These are phyloP conservation scores for Neurospora discreta DNA, from an alignment of 495 filamentous ascomycete species.

Conservation along the genomic window DNA sequence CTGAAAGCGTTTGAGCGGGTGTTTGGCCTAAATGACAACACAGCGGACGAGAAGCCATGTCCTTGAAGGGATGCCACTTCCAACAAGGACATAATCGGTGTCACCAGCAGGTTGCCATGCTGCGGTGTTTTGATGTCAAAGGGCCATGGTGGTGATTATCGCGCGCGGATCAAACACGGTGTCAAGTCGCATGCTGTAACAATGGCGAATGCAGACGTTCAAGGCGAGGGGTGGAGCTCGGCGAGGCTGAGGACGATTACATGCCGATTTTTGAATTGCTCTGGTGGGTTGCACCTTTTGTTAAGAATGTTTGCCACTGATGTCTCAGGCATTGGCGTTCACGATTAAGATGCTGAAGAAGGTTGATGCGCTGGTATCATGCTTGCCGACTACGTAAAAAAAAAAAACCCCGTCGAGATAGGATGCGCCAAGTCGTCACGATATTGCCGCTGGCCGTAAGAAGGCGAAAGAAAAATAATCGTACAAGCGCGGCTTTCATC, in stretches of 20 bases:
- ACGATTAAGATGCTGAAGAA: constrained; percentile 15
- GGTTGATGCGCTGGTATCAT: constrained; percentile 21
- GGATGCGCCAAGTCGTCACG: constrained; percentile 23
- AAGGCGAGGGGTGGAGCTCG: constrained; percentile 1
- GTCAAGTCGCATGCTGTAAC: constrained; percentile 12
- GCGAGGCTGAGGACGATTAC: constrained; percentile 7
- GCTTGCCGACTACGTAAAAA: constrained; percentile 25
- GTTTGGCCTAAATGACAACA: neutral
- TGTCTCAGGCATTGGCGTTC: constrained; percentile 12
- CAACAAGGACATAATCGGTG: neutral
- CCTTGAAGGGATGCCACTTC: neutral
- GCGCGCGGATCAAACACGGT: neutral
- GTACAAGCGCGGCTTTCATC: constrained; percentile 25
- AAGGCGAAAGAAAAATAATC: constrained; percentile 24
- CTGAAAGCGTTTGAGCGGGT: neutral
- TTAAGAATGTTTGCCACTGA: constrained; percentile 5
- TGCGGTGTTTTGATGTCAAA: neutral
- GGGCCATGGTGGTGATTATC: neutral
- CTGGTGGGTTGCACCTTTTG: neutral
- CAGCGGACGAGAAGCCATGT: neutral
- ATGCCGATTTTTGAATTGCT: constrained; percentile 1
- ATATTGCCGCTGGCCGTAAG: constrained; percentile 20
- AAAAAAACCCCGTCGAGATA: constrained; percentile 15
- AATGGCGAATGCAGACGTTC: constrained; percentile 6
- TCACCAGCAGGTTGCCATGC: neutral